Evolutionary conservation across 2,329 filamentous ascomycete species (phyloP).

Genomic region (Lizonia empirigonia): DNA sequence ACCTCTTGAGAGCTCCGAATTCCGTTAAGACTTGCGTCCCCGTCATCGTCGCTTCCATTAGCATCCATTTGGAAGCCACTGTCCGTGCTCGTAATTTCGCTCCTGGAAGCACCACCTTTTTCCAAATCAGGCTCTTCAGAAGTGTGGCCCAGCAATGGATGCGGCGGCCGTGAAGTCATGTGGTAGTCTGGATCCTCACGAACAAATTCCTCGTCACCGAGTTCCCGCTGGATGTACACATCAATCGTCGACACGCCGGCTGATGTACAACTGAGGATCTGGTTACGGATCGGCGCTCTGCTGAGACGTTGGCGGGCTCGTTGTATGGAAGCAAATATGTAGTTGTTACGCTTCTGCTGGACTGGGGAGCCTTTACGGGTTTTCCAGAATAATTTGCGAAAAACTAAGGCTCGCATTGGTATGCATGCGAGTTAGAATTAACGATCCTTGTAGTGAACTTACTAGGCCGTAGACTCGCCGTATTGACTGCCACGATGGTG

Average conservation of each 20-base stretch:
- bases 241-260: conserved; percentile 3
- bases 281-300: background rate
- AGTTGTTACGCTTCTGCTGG: background rate
- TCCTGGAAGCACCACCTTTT: background rate
- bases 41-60: background rate
- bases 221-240: background rate
- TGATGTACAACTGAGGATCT: conserved; percentile 9
- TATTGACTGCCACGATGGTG: conserved; percentile 21
- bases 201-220: background rate
- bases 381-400: conserved; percentile 8
- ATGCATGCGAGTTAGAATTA: background rate
- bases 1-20: background rate
- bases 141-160: background rate
- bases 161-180: too few species aligned
- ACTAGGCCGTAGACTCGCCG: conserved; percentile 17
- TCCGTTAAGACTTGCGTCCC: background rate
- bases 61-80: background rate
- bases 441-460: background rate
- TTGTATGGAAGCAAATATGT: background rate
- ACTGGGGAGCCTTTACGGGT: background rate
- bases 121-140: background rate
- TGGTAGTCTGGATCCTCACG: conserved; percentile 13
- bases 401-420: conserved; percentile 5
- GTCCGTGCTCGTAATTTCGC: background rate
- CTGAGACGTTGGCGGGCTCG: background rate